Percentiles rank a stretch among this genome's conserved stretches.
Conservation (phyloP, 2,329 filamentous ascomycete genomes). For the Beauveria asiatica region DNA sequence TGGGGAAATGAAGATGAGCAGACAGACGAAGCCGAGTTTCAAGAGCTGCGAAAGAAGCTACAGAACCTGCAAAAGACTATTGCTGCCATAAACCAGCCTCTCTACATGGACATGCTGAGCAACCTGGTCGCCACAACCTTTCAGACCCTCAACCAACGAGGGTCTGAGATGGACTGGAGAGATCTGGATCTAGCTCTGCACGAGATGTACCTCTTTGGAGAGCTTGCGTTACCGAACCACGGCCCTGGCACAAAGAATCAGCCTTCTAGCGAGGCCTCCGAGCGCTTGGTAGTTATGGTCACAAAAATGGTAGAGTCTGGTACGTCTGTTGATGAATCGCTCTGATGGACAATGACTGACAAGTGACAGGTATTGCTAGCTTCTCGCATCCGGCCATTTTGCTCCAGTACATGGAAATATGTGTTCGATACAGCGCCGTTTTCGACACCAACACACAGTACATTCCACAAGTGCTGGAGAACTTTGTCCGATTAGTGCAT, state of each 20-base stretch:
- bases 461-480: constrained; percentile 81
- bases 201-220: constrained; percentile 93
- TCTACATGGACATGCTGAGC: constrained; percentile 84
- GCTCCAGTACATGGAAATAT: constrained; percentile 97
- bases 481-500: constrained; percentile 84
- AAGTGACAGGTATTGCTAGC: constrained; percentile 59
- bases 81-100: constrained; percentile 74
- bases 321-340: constrained; percentile 33
- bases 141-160: constrained; percentile 65
- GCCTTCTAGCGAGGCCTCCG: constrained; percentile 69
- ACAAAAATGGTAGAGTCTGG: constrained; percentile 87
- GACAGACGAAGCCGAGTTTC: constrained; percentile 94
- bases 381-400: constrained; percentile 88
- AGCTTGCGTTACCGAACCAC: constrained; percentile 81
- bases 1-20: constrained; percentile 94
- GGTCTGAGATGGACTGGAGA: constrained; percentile 78
- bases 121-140: constrained; percentile 85
- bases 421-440: constrained; percentile 85
- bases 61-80: constrained; percentile 89
- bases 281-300: constrained; percentile 87
- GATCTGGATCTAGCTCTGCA: constrained; percentile 89
- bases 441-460: constrained; percentile 78
- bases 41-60: constrained; percentile 82
- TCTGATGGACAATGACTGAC: constrained; percentile 13
- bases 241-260: constrained; percentile 80